Base-by-base conservation (phyloP, 768 basidiomycete genomes). In the Candolleomyces aberdarensis region DNA sequence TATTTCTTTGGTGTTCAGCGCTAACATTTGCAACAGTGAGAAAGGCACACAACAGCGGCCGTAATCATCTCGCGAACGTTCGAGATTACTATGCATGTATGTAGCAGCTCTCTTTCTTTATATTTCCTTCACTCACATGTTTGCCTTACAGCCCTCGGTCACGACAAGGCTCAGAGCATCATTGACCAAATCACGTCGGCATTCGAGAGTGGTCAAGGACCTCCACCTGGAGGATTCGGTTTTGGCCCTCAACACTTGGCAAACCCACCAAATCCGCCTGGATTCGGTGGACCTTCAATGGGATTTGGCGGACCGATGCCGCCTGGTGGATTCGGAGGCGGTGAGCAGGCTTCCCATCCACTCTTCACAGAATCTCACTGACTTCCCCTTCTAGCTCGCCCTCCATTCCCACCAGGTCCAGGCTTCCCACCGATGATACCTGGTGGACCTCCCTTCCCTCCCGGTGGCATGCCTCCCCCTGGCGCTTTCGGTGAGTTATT, bases 161-260 rank as follows among this genome's bases (percentile, higher is more conserved):
- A 98, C 75, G 96, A 98, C 83, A 96, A 96, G 74, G 96, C 96
- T 17, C 97, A 99, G 75, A 94, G 79, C 68, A 94, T 98, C 72
- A 98, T 99, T 72, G 96, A 99, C 83, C 93, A 96, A 75, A 98
- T 99, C 74, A 96, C 94, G 41, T 87, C 91, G 20, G 88, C 91
- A 26, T 97, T 96, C 70, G 96, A 98, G 75, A 84, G 83, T 31
- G 87, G 91, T 47, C 87, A 88, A 56, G 91, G 91, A 2, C 92
- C 92, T 44, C 92, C 92, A 65, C 91, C 91, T 11, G 92, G 92
- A 56, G 92, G 92, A 3, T 94, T 93, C 64, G 90, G 90, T 8
- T 92, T 92, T 66, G 90, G 90, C 22, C 90, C 91, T 44, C 91
- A 91, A 62, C 90, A 92, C 73, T 78, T 92, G 55, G 83, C 81